These are phyloP conservation scores for Breynia disticha DNA, from an alignment of 441 rosid genomes.

Conservation along the genomic window DNA sequence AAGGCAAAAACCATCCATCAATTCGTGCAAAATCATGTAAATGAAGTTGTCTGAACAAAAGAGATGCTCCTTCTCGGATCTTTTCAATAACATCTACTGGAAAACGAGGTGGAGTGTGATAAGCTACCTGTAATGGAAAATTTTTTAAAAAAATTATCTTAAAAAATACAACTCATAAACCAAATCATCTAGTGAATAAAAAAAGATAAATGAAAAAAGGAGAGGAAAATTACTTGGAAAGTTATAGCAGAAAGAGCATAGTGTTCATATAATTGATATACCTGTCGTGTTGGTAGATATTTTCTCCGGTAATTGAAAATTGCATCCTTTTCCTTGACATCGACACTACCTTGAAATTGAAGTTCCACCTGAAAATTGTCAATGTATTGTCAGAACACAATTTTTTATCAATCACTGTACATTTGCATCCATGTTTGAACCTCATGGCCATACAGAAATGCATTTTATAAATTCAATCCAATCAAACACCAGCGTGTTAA, in stretches of 20 bases:
- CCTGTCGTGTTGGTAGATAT: constrained; percentile 97
- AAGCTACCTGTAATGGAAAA: constrained; percentile 60
- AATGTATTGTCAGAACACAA: constrained; percentile 13
- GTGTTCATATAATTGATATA: constrained; percentile 11
- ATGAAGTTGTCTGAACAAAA: constrained; percentile 59
- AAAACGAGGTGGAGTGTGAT: constrained; percentile 95
- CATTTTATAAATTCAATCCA: neutral
- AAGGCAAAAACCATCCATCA: constrained; percentile 94
- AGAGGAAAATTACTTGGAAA: too few species aligned
- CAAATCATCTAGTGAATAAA: constrained; percentile 3
- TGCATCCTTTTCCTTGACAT: constrained; percentile 56
- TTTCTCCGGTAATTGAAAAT: constrained; percentile 89
- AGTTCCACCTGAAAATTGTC: constrained; percentile 70
- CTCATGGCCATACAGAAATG: neutral
- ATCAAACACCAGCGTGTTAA: neutral
- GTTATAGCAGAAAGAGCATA: neutral
- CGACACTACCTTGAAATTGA: constrained; percentile 57
- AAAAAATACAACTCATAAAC: neutral
- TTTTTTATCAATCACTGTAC: neutral
- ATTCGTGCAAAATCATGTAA: constrained; percentile 92
- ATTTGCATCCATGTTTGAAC: neutral
- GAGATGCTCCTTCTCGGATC: constrained; percentile 79
- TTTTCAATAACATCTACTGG: constrained; percentile 58
- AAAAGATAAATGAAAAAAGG: neutral
- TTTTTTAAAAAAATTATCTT: constrained; percentile 7